Evolutionary conservation across 2,329 filamentous ascomycete species (phyloP), one percentile per base, ranked within the genome.

Genomic region (Teratosphaeriaceae sp.): DNA sequence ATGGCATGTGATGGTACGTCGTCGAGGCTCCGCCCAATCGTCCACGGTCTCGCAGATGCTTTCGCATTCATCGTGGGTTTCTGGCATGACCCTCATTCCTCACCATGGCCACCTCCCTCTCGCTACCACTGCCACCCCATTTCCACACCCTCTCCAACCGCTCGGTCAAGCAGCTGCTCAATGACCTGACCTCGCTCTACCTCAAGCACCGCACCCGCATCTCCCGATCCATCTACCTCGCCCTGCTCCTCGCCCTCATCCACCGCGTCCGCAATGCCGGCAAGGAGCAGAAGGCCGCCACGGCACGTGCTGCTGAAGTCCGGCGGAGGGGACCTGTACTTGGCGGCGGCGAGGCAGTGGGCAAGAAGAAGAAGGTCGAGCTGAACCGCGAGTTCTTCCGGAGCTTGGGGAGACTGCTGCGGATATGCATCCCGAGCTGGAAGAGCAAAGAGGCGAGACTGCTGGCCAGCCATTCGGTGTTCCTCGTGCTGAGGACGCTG

Each of bases 191-290:
- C 2, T 65, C 73, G 39, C 74, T 88, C 38, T 95, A 95, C 66
- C 74, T 90, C 50, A 74, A 77, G 49, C 81, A 94, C 67, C 85
- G 88, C 54, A 87, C 81, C 39, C 79, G 79, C 53, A 88, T 95
- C 65, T 90, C 87, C 18, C 83, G 86, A 59, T 80, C 80, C 50
- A 79, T 94, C 54, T 94, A 94, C 71, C 71, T 94, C 49, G 82
- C 87, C 22, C 76, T 96, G 54, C 79, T 90, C 55, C 70, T 90
- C 53, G 81, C 87, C 37, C 79, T 95, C 47, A 74, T 83, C 47
- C 89, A 94, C 64, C 88, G 92, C 57, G 82, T 97, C 42, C 88
- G 89, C 56, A 82, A 88, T 76, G 89, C 90, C 56, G 84, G 97
- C 60, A 82, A 85, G 46, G 89, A 96, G 64, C 92, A 97, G 65